These are phyloP conservation scores for Ophiostoma pallidulum DNA, from an alignment of 2,329 filamentous ascomycete genomes.

Conservation along the genomic window DNA sequence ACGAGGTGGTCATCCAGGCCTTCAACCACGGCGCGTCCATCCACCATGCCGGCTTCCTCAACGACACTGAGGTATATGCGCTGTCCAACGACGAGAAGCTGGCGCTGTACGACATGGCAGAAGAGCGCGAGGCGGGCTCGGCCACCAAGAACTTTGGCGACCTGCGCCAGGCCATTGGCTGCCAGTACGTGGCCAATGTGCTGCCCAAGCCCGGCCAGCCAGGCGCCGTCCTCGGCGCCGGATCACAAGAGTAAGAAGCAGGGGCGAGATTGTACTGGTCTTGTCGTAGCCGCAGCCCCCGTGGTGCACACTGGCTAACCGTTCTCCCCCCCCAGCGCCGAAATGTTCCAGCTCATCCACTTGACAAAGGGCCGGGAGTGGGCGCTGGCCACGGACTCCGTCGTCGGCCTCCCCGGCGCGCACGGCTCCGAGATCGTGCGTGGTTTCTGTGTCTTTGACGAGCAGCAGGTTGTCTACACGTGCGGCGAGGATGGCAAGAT, in stretches of 20 bases:
- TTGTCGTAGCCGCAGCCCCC: too few relatives aligned
- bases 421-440: slow-evolving; percentile 57
- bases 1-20: slow-evolving; percentile 67
- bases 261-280: slow-evolving; percentile 22
- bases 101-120: slow-evolving; percentile 61
- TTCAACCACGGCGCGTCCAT: slow-evolving; percentile 70
- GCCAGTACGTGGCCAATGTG: slow-evolving; percentile 66
- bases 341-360: slow-evolving; percentile 52
- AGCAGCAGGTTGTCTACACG: slow-evolving; percentile 48
- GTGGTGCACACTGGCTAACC: slow-evolving; percentile 19
- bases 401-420: slow-evolving; percentile 50
- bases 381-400: slow-evolving; percentile 44
- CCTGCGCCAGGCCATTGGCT: slow-evolving; percentile 52
- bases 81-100: slow-evolving; percentile 72
- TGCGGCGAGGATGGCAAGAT: slow-evolving; percentile 49
- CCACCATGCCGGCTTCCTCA: slow-evolving; percentile 65
- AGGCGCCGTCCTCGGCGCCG: slow-evolving; percentile 53
- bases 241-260: slow-evolving; percentile 53
- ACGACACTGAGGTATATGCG: slow-evolving; percentile 55
- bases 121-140: slow-evolving; percentile 50
- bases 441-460: slow-evolving; percentile 54
- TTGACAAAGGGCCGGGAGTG: slow-evolving; percentile 44
- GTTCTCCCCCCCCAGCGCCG: slow-evolving; percentile 34
- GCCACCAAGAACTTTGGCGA: slow-evolving; percentile 56
- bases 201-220: slow-evolving; percentile 46